These are phyloP conservation scores for Leccinum griseonigrum DNA, from an alignment of 1,284 basidiomycete species.

Conservation along the genomic window DNA sequence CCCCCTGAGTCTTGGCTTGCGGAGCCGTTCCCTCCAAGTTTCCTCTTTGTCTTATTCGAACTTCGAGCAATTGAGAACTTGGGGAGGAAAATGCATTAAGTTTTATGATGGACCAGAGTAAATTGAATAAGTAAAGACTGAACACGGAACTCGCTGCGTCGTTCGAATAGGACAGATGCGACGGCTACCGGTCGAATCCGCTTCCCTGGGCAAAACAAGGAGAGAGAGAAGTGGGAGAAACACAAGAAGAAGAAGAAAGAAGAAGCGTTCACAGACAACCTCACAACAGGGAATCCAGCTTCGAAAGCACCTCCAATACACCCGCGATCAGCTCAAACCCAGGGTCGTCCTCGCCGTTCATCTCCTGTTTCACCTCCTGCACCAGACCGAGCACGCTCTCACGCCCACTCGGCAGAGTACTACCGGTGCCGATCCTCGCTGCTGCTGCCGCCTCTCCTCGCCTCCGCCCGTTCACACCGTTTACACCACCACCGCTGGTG, in stretches of 20 bases:
- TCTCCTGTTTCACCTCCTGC: constrained; percentile 77
- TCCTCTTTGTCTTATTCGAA: not conserved
- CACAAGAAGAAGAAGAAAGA: not conserved
- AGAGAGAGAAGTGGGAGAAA: constrained; percentile 1
- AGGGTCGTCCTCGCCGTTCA: constrained; percentile 66
- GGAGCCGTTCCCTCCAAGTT: not conserved
- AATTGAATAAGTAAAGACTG: not conserved
- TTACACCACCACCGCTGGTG: constrained; percentile 20
- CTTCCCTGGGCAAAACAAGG: not conserved
- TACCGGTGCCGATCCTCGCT: constrained; percentile 50
- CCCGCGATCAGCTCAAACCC: constrained; percentile 88
- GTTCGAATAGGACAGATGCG: not conserved
- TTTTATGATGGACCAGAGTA: not conserved
- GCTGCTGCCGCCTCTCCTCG: constrained; percentile 32
- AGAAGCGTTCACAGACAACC: not conserved
- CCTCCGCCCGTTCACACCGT: constrained; percentile 31
- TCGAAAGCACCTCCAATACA: constrained; percentile 86
- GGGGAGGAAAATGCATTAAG: not conserved
- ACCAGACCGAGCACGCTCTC: constrained; percentile 82
- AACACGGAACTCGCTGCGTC: not conserved
- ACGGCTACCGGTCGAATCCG: not conserved
- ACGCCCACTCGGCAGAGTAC: constrained; percentile 46
- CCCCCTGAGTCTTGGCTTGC: no score
- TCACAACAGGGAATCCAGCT: constrained; percentile 79
- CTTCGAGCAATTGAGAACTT: not conserved